Percentiles rank a stretch among this genome's conserved stretches.
These are phyloP conservation scores for Chaetomium fimeti DNA, from an alignment of 495 filamentous ascomycete species.

Conservation along the genomic window DNA sequence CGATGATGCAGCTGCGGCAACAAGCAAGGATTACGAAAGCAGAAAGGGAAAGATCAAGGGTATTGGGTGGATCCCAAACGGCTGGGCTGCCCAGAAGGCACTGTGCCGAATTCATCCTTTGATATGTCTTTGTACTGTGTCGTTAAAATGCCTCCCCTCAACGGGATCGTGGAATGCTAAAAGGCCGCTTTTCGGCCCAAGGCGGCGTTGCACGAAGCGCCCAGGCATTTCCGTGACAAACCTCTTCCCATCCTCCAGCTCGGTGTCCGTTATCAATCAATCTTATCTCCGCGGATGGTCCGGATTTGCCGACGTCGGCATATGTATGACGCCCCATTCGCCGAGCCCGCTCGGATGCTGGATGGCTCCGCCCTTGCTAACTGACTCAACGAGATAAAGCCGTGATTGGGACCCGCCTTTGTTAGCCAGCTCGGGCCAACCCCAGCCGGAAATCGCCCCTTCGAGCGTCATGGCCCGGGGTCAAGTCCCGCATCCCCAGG, in stretches of 20 bases:
- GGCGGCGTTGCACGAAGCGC: neutral
- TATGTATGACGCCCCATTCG: constrained; percentile 25
- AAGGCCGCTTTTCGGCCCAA: neutral
- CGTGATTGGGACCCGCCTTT: neutral
- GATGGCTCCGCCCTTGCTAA: constrained; percentile 12
- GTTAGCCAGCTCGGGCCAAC: constrained; percentile 30
- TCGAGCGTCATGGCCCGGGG: constrained; percentile 29
- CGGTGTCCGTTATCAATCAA: constrained; percentile 38
- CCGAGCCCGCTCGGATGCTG: neutral
- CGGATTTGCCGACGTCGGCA: constrained; percentile 33
- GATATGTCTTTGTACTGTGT: too few relatives aligned
- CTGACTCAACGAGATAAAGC: neutral
- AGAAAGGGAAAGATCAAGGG: neutral
- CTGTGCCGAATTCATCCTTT: too few relatives aligned
- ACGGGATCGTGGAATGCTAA: too few relatives aligned
- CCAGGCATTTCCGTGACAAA: too few relatives aligned
- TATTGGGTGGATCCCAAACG: too few relatives aligned
- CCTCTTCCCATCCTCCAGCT: constrained; percentile 10
- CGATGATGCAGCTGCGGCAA: constrained; percentile 24
- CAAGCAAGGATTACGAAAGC: neutral
- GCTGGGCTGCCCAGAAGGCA: too few relatives aligned
- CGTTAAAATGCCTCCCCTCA: too few relatives aligned
- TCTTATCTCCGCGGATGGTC: constrained; percentile 37
- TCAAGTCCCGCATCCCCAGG: constrained; percentile 37
- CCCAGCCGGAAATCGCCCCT: constrained; percentile 31